A percentile compares a stretch with the other conserved stretches of the same genome.
Evolutionary conservation across 2,329 filamentous ascomycete genomes (phyloP).

Genomic region (Aspergillus amoenus): DNA sequence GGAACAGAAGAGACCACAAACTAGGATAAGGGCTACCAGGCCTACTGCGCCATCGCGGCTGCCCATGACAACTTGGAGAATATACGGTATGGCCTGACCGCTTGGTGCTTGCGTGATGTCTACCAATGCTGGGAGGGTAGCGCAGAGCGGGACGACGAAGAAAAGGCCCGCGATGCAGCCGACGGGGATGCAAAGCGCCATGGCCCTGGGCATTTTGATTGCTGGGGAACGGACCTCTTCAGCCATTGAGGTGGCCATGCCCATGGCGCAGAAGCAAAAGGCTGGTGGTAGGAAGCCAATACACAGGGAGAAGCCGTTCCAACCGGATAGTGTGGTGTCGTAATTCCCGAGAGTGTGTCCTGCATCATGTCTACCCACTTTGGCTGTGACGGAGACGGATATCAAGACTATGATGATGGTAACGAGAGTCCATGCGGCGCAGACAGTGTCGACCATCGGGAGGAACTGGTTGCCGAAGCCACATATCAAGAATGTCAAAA

Average conservation of each 20-base stretch:
- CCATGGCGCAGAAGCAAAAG: slow-evolving; percentile 60
- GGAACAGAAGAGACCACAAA: slow-evolving; percentile 30
- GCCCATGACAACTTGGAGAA: slow-evolving; percentile 32
- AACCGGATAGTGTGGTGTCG: slow-evolving; percentile 56
- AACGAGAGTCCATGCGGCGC: slow-evolving; percentile 55
- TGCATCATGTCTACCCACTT: slow-evolving; percentile 53
- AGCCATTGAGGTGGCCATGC: slow-evolving; percentile 57
- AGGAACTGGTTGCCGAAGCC: slow-evolving; percentile 67
- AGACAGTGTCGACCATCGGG: slow-evolving; percentile 61
- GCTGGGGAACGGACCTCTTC: slow-evolving; percentile 43
- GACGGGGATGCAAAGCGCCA: slow-evolving; percentile 36
- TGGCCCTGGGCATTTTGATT: slow-evolving; percentile 35
- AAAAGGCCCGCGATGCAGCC: slow-evolving; percentile 38
- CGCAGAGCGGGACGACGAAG: slow-evolving; percentile 40
- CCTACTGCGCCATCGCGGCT: slow-evolving; percentile 26
- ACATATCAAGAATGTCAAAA: slow-evolving; percentile 65
- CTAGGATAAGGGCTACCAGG: slow-evolving; percentile 28
- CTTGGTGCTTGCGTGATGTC: slow-evolving; percentile 25
- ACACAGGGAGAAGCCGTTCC: slow-evolving; percentile 61
- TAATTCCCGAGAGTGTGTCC: slow-evolving; percentile 57
- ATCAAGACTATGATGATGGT: slow-evolving; percentile 60
- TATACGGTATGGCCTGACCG: slow-evolving; percentile 37
- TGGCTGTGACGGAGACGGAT: slow-evolving; percentile 55
- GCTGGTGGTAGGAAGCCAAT: slow-evolving; percentile 61
- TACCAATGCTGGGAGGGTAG: slow-evolving; percentile 37